These are phyloP conservation scores for Ogataea trehaloabstinens DNA, from an alignment of 805 yeast species.

Conservation along the genomic window DNA sequence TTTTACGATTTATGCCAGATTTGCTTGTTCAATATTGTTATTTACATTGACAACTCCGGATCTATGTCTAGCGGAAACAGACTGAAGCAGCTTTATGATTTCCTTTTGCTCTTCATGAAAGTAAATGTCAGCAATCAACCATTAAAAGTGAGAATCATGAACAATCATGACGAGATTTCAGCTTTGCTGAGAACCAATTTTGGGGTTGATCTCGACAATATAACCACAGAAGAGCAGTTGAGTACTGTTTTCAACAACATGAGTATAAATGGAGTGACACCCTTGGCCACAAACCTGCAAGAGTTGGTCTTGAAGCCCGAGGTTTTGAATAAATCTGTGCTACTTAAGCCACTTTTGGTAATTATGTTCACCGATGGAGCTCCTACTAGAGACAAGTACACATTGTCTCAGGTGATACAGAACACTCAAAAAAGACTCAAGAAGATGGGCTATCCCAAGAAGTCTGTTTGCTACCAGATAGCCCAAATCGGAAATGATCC, in stretches of 20 bases:
- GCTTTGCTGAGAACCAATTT: conserved; percentile 1
- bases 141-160: conserved; percentile 21
- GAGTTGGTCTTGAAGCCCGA: conserved; percentile 21
- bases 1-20: conserved; percentile 24
- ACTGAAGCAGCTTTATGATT: conserved; percentile 19
- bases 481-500: conserved; percentile 26
- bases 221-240: conserved; percentile 18
- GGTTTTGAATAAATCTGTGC: conserved; percentile 9
- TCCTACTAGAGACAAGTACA: conserved; percentile 19
- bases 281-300: conserved; percentile 20
- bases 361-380: conserved; percentile 27
- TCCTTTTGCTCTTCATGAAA: conserved; percentile 17
- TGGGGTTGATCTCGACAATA: conserved; percentile 18
- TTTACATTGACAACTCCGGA: conserved; percentile 26
- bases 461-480: conserved; percentile 22
- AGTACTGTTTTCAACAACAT: conserved; percentile 13
- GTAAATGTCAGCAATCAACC: conserved; percentile 23
- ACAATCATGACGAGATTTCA: conserved; percentile 19
- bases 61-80: conserved; percentile 22
- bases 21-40: conserved; percentile 20
- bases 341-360: conserved; percentile 18
- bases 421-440: conserved; percentile 13
- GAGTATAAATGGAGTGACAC: conserved; percentile 22
- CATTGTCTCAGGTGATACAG: conserved; percentile 10
- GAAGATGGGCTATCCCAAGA: conserved; percentile 11